Evolutionary conservation across 257 asterid species (phyloP).

Genomic region (Linaria vulgaris): DNA sequence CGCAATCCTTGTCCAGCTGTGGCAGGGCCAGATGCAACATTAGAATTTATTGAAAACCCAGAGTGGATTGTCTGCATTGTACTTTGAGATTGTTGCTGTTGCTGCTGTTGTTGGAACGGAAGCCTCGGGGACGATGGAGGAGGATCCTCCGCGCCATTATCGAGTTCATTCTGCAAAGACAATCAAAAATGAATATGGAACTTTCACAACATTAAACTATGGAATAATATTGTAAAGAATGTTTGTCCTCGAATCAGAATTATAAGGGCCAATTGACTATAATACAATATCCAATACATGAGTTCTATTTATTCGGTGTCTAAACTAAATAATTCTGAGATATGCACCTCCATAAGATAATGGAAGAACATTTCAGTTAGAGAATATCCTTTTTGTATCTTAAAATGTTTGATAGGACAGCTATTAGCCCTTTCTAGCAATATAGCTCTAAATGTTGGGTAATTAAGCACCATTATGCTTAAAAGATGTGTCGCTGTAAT

Average conservation of each 20-base stretch:
- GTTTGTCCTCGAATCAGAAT: neutral
- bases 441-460: too few relatives aligned
- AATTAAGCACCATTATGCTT: too few relatives aligned
- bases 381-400: too few relatives aligned
- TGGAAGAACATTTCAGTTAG: too few relatives aligned
- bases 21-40: constrained; percentile 40
- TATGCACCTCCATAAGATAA: too few relatives aligned
- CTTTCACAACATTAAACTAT: neutral
- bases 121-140: constrained; percentile 55
- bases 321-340: too few relatives aligned
- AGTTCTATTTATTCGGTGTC: too few relatives aligned
- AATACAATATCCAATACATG: too few relatives aligned
- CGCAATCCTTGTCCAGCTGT: constrained; percentile 47
- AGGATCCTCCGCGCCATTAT: constrained; percentile 52
- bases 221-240: neutral
- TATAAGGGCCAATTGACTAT: too few relatives aligned
- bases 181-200: neutral
- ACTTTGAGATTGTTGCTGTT: constrained; percentile 38
- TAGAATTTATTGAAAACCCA: constrained; percentile 42
- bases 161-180: constrained; percentile 54
- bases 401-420: too few relatives aligned
- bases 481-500: too few relatives aligned
- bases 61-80: constrained; percentile 33
- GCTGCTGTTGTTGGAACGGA: constrained; percentile 44
- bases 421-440: too few relatives aligned